These are phyloP conservation scores for Saprolegnia diclina DNA, from an alignment of 352 stramenopile genomes.

Conservation along the genomic window DNA sequence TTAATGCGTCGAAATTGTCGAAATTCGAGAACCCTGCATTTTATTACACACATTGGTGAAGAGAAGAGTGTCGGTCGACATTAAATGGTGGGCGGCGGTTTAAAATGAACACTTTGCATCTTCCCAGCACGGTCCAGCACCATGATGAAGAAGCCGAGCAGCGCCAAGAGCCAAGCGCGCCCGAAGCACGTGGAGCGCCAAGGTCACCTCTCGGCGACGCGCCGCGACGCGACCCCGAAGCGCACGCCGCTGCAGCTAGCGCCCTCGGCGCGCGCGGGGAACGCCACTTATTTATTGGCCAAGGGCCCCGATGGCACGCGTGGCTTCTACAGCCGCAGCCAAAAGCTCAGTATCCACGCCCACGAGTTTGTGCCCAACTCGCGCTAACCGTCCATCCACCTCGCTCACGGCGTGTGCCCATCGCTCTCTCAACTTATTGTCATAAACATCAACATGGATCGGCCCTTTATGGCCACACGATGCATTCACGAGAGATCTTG, in stretches of 20 bases:
- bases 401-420: background rate
- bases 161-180: conserved; percentile 15
- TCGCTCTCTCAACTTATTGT: background rate
- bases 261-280: background rate
- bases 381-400: conserved; percentile 8
- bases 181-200: conserved; percentile 14
- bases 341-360: conserved; percentile 24
- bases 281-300: conserved; percentile 22
- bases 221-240: background rate
- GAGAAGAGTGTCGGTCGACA: background rate
- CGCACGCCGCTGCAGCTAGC: conserved; percentile 6
- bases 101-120: background rate
- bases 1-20: too few species aligned
- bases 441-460: background rate
- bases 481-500: too few species aligned
- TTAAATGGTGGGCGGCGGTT: background rate
- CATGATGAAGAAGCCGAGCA: conserved; percentile 25
- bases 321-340: conserved; percentile 27
- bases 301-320: conserved; percentile 25
- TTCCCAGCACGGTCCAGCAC: background rate
- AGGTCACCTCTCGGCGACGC: background rate
- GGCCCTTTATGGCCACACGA: too few species aligned
- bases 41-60: background rate
- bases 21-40: background rate
- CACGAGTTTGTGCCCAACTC: conserved; percentile 25